phyloP scores from a whole-genome alignment of 1,284 basidiomycete species.

The Cryptococcus deneoformans region DNA sequence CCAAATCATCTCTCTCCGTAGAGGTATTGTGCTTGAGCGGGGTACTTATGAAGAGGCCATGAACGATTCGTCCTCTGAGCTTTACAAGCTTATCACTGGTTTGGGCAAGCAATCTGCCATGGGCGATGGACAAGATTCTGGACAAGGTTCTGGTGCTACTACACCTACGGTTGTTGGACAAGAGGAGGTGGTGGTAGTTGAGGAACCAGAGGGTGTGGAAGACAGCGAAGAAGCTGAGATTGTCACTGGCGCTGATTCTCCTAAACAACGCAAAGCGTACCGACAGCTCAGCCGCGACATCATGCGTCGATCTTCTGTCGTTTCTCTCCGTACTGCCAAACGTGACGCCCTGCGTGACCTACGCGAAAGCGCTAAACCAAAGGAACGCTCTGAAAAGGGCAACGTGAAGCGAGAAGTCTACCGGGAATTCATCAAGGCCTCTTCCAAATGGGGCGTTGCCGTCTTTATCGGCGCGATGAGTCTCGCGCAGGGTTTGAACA shows the following conservation, averaged over 20 bases:
- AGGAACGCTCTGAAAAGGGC: slow-evolving; percentile 80
- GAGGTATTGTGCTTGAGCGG: slow-evolving; percentile 78
- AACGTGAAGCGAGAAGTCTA: slow-evolving; percentile 77
- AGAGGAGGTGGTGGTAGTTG: slow-evolving; percentile 26
- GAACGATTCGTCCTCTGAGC: slow-evolving; percentile 62
- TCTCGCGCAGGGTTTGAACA: slow-evolving; percentile 50
- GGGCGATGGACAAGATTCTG: slow-evolving; percentile 43
- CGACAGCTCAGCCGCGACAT: slow-evolving; percentile 36
- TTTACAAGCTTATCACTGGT: slow-evolving; percentile 70
- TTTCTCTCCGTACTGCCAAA: slow-evolving; percentile 46
- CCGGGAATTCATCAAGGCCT: slow-evolving; percentile 71
- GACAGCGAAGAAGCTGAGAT: slow-evolving; percentile 34
- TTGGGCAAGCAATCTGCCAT: slow-evolving; percentile 52
- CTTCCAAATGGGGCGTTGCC: slow-evolving; percentile 67
- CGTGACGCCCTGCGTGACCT: slow-evolving; percentile 47
- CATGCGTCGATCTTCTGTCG: slow-evolving; percentile 44
- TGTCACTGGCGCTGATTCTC: slow-evolving; percentile 29
- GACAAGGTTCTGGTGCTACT: slow-evolving; percentile 52
- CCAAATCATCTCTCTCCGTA: slow-evolving; percentile 72
- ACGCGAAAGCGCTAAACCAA: slow-evolving; percentile 52
- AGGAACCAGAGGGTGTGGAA: slow-evolving; percentile 27
- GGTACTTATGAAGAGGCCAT: slow-evolving; percentile 68
- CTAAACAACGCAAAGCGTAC: slow-evolving; percentile 29
- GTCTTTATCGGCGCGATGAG: slow-evolving; percentile 63
- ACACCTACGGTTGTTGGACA: slow-evolving; percentile 37